Conservation (phyloP, 2,329 filamentous ascomycete species). For the Cyphellophora europaea region DNA sequence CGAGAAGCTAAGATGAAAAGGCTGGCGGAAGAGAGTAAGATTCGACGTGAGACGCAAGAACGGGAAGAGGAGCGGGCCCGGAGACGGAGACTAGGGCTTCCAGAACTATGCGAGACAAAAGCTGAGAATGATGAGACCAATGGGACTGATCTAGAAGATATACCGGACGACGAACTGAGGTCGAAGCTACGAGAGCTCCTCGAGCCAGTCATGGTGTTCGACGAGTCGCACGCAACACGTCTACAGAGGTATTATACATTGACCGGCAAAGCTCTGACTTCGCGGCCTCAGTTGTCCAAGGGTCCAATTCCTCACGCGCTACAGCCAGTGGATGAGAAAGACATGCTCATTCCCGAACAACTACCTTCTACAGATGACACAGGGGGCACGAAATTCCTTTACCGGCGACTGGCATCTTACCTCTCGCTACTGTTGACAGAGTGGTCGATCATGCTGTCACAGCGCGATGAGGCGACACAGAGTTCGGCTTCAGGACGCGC, state of each 20-base stretch:
- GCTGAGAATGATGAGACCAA: slow-evolving; percentile 47
- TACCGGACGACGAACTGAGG: slow-evolving; percentile 48
- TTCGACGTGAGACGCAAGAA: slow-evolving; percentile 61
- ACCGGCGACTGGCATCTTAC: slow-evolving; percentile 83
- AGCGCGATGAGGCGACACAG: slow-evolving; percentile 47
- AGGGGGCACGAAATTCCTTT: slow-evolving; percentile 57
- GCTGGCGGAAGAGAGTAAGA: slow-evolving; percentile 71
- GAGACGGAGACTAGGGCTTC: slow-evolving; percentile 69
- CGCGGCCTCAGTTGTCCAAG: slow-evolving; percentile 33
- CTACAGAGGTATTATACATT: slow-evolving; percentile 63
- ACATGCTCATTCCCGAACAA: slow-evolving; percentile 70
- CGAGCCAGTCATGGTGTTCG: slow-evolving; percentile 70
- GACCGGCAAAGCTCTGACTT: slow-evolving; percentile 24
- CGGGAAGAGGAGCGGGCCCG: slow-evolving; percentile 62
- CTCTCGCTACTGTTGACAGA: slow-evolving; percentile 92
- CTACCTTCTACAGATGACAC: slow-evolving; percentile 49
- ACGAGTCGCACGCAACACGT: slow-evolving; percentile 62
- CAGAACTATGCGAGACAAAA: slow-evolving; percentile 52
- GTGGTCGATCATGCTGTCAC: slow-evolving; percentile 69
- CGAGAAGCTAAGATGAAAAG: slow-evolving; percentile 74
- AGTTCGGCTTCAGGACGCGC: slow-evolving; percentile 71
- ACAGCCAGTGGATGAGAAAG: slow-evolving; percentile 67
- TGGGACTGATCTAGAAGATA: slow-evolving; percentile 6
- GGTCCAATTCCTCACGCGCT: slow-evolving; percentile 84
- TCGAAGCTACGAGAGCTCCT: slow-evolving; percentile 59